Evolutionary conservation across 805 yeast species (phyloP).

Genomic region (Isabelozyma pseudorhagii): DNA sequence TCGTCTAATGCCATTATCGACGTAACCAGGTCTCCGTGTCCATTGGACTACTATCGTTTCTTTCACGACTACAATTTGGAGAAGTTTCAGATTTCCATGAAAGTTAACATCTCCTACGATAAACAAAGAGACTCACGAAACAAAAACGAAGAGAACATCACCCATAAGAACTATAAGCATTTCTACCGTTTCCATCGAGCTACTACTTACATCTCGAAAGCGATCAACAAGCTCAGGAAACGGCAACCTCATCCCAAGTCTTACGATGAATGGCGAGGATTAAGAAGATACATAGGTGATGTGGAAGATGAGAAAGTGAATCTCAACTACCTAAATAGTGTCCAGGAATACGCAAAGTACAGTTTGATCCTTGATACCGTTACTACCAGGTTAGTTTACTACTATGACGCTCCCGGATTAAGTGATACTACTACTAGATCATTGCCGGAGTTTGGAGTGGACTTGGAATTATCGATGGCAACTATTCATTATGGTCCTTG

Average conservation of each 20-base stretch:
- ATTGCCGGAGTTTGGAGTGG: conserved; percentile 48
- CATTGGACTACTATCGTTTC: conserved; percentile 55
- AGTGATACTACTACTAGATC: background rate
- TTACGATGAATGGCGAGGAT: conserved; percentile 65
- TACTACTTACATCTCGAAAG: conserved; percentile 6
- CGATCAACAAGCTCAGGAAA: conserved; percentile 4
- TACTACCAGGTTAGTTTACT: conserved; percentile 51
- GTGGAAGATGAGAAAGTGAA: conserved; percentile 18
- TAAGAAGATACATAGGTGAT: conserved; percentile 61
- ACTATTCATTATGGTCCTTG: conserved; percentile 89
- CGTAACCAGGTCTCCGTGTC: conserved; percentile 41
- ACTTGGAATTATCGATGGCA: conserved; percentile 55
- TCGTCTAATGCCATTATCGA: conserved; percentile 59
- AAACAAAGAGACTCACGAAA: conserved; percentile 7
- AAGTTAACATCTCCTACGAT: conserved; percentile 68
- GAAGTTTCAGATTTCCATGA: conserved; percentile 57
- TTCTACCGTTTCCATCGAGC: conserved; percentile 21
- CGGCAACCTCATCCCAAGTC: background rate
- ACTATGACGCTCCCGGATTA: conserved; percentile 57
- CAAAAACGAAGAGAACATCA: background rate
- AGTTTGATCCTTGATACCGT: conserved; percentile 66
- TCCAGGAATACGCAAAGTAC: conserved; percentile 79
- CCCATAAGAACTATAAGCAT: conserved; percentile 14
- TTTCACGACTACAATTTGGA: conserved; percentile 43
- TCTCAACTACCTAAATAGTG: conserved; percentile 31